Conservation (phyloP, 2,329 filamentous ascomycete genomes). For the Phialophora tarda region DNA sequence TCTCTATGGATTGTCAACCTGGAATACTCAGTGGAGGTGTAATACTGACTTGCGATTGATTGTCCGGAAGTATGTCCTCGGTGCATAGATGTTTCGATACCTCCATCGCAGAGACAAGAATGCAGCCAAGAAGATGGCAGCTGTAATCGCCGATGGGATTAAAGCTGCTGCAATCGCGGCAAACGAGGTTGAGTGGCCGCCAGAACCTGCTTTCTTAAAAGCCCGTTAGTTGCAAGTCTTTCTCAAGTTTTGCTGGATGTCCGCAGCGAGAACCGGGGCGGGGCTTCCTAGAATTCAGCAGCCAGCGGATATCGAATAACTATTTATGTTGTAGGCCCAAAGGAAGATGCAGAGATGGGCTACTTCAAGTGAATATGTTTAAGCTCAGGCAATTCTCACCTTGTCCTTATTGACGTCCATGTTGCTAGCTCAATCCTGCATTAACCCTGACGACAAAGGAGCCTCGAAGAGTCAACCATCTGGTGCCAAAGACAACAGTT, state of each 20-base stretch:
- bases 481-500: not conserved
- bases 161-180: constrained; percentile 57
- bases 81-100: constrained; percentile 55
- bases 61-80: constrained; percentile 45
- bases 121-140: constrained; percentile 50
- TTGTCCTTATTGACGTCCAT: constrained; percentile 31
- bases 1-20: constrained; percentile 25
- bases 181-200: constrained; percentile 53
- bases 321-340: not conserved
- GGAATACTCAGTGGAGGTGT: not conserved
- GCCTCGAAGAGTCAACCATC: not conserved
- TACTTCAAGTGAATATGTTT: not conserved
- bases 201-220: constrained; percentile 28
- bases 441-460: not conserved
- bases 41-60: constrained; percentile 45
- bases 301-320: not conserved
- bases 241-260: not conserved
- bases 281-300: not conserved
- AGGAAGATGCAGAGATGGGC: not conserved
- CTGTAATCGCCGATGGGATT: constrained; percentile 53
- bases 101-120: constrained; percentile 56
- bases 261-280: not conserved
- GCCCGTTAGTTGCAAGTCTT: constrained; percentile 10
- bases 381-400: constrained; percentile 19
- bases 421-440: not conserved